A percentile compares a stretch with the other conserved stretches of the same genome.
phyloP scores from a whole-genome alignment of 2,329 filamentous ascomycete genomes.

The Dactylonectria macrodidyma region DNA sequence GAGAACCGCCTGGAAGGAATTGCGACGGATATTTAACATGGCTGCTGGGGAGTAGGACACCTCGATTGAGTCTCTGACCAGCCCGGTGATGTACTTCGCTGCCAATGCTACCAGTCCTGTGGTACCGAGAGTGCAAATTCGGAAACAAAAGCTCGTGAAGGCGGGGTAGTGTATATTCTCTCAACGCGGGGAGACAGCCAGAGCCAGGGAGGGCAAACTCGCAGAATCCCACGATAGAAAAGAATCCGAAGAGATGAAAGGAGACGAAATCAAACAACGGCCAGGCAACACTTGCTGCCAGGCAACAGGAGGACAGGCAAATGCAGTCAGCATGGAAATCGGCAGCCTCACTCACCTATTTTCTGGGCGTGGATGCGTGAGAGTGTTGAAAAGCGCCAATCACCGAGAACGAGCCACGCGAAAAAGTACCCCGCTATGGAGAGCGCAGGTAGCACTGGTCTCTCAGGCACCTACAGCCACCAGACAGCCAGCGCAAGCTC shows the following conservation, averaged over 20 bases:
- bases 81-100: neutral
- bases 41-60: neutral
- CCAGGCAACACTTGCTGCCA: constrained; percentile 30
- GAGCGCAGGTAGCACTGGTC: constrained; percentile 1
- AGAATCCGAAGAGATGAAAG: constrained; percentile 7
- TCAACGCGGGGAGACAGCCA: constrained; percentile 23
- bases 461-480: constrained; percentile 2
- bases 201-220: constrained; percentile 24
- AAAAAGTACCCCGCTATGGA: constrained; percentile 48
- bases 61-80: constrained; percentile 12
- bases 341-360: constrained; percentile 46
- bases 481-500: constrained; percentile 9
- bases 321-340: constrained; percentile 42
- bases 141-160: constrained; percentile 23
- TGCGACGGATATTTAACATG: constrained; percentile 27
- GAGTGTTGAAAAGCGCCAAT: constrained; percentile 46
- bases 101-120: neutral
- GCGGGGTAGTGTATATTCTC: constrained; percentile 33
- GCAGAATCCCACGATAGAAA: constrained; percentile 28
- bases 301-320: constrained; percentile 34
- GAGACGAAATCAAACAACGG: constrained; percentile 9
- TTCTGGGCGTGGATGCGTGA: constrained; percentile 43
- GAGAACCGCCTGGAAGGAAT: constrained; percentile 35
- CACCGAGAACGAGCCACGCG: constrained; percentile 35
- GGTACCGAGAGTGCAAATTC: neutral